Evolutionary conservation across 768 basidiomycete species (phyloP).

Genomic region (Pulveroboletus sp.): DNA sequence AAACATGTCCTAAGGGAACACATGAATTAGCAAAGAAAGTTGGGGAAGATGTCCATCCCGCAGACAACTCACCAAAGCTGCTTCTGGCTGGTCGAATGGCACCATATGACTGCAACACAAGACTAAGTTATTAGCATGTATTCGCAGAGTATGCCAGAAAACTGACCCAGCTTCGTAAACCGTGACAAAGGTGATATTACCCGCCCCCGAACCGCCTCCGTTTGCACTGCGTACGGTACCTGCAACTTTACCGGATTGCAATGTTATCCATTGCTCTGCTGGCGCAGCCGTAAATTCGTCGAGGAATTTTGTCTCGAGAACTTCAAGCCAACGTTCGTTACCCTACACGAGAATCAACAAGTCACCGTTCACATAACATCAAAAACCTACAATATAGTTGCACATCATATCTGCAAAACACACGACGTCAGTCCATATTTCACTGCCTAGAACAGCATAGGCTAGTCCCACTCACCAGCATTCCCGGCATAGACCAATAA

Average conservation of each 20-base stretch:
- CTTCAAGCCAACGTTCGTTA: conserved; percentile 72
- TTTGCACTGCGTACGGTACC: conserved; percentile 75
- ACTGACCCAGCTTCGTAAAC: conserved; percentile 79
- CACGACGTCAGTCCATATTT: conserved; percentile 11
- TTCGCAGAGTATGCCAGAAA: neutral
- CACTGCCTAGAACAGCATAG: neutral
- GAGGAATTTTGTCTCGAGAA: conserved; percentile 59
- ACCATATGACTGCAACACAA: conserved; percentile 71
- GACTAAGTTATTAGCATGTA: conserved; percentile 4
- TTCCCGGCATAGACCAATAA: conserved; percentile 89
- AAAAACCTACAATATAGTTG: conserved; percentile 63
- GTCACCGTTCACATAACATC: neutral
- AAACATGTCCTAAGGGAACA: conserved; percentile 49
- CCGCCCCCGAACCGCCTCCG: conserved; percentile 59
- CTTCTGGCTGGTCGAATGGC: conserved; percentile 87
- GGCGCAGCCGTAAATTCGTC: conserved; percentile 53
- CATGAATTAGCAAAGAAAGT: neutral
- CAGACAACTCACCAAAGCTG: conserved; percentile 57
- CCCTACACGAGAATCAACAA: conserved; percentile 41
- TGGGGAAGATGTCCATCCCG: neutral
- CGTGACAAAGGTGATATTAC: conserved; percentile 82
- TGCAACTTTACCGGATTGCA: conserved; percentile 48
- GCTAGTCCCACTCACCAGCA: conserved; percentile 48
- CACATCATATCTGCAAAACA: conserved; percentile 74
- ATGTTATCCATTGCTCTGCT: conserved; percentile 55